phyloP scores from a whole-genome alignment of 2,329 filamentous ascomycete species.

The Pseudogymnoascus verrucosus region DNA sequence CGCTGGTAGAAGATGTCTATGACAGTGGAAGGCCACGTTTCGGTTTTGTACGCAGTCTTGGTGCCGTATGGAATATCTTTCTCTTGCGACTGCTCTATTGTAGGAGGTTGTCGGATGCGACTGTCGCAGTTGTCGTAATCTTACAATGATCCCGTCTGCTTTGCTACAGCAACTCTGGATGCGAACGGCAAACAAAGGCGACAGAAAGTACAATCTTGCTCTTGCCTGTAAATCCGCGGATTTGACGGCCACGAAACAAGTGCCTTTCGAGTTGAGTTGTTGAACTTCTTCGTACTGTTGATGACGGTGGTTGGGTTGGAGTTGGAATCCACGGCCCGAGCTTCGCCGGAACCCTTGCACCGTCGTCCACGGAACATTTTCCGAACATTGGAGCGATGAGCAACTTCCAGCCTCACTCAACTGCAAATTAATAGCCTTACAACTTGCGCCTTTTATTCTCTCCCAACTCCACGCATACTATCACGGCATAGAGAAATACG shows the following conservation, averaged over 20 bases:
- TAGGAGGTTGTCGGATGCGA: not conserved
- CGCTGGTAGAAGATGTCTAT: not conserved
- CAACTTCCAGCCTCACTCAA: not conserved
- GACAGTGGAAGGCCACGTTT: not conserved
- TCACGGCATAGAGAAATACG: not conserved
- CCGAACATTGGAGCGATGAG: constrained; percentile 3
- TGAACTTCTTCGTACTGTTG: constrained; percentile 6
- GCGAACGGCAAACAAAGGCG: not conserved
- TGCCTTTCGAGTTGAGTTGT: constrained; percentile 2
- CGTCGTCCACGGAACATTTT: constrained; percentile 4
- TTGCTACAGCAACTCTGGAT: not conserved
- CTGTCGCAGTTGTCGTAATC: constrained; percentile 7
- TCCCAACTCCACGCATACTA: not conserved
- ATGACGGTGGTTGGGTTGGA: constrained; percentile 7
- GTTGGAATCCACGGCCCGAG: constrained; percentile 1
- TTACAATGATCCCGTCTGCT: not conserved
- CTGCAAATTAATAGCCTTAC: constrained; percentile 1
- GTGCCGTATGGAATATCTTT: not conserved
- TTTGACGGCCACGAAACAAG: constrained; percentile 2
- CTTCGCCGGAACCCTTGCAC: constrained; percentile 6
- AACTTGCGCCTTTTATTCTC: not conserved
- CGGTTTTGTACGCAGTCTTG: not conserved
- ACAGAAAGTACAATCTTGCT: not conserved
- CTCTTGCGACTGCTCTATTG: not conserved
- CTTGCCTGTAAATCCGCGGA: constrained; percentile 5